Evolutionary conservation across 306 rosid genomes (phyloP), one percentile per base, ranked within the genome.

Genomic region (Castanea crenata): DNA sequence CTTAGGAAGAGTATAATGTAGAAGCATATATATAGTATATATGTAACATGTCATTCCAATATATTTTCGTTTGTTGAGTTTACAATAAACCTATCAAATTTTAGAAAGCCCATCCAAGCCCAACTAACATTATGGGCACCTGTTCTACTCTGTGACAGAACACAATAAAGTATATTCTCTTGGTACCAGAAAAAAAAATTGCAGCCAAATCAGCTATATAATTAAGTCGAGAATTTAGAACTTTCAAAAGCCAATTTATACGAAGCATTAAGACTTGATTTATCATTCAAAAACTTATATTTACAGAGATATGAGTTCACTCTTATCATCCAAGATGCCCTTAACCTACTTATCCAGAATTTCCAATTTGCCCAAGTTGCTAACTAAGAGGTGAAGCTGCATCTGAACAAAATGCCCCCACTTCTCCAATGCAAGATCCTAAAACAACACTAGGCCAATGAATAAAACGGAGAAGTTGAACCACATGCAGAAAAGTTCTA

Each of bases 121-220:
- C 44, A 38, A 38, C 44, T 38, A 38, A 38, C 7, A 96, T 89
- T 75, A 73, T 27, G 82, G 89, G 99, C 74, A 82, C 92, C 87
- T 96, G 98, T 75, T 91, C 97, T 82, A 89, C 94, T 71, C 96
- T 96, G 94, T 75, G 75, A 84, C 69, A 56, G 80, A 63, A 83
- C 51, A 77, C 73, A 79, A 72, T 65, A 49, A 85, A 82, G 81
- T 49, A 80, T 25, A 81, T 81, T 51, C 69, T 75, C 85, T 70
- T 41, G 55, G 78, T 76, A 46, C 67, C 52, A 73, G 49, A 76
- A 75, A 67, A 31, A 21, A 38, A 5, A 34, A n/a, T 67, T 31
- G 79, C 56, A 10, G 70, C 73, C 77, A 79, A 81, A 77, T 51
- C 20, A 44, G 69, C 56, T 51, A 70, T 52, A 32, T 35, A 65